Base-by-base conservation (phyloP, 768 basidiomycete species). In the Mycena alexandri region DNA sequence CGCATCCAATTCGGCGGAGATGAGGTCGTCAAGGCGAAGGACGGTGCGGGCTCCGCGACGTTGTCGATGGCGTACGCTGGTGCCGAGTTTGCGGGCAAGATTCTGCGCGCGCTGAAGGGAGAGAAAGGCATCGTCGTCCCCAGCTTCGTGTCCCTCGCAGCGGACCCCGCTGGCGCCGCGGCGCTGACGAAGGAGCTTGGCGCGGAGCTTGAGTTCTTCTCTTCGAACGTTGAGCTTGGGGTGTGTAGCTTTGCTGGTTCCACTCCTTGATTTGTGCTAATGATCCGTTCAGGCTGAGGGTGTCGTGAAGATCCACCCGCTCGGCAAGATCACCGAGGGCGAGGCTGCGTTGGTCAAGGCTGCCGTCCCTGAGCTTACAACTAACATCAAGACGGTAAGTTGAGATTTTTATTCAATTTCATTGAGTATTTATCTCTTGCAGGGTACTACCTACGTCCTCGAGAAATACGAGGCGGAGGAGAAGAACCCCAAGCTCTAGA, bases 11-110 rank as follows among this genome's bases (percentile, higher is more conserved):
- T 93, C 75, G 96, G 96, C 63, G 96, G 96, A 64, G 96, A 98
- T 73, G 96, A 99, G 82, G 96, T 99, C 75, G 97, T 99, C 78
- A 93, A 98, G 83, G 98, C 98, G 48, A 99, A 99, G 84, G 92
- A 94, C 74, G 93, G 92, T 71, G 89, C 90, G 58, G 98, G 98
- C 50, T 96, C 94, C 36, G 96, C 96, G 11, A 98, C 96, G n/a
- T 88, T 97, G 63, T 95, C 94, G 38, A 98, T 98, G 96, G 95
- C 95, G 1, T 95, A 92, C 73, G 94, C 97, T 57, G 97, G 96
- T 64, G 93, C 93, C 55, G 90, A 95, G 80, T 99, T 99, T 75
- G 88, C 95, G 33, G 79, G 79, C 71, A 93, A 94, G 76, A 82
- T 98, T 75, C 84, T 99, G 75, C 87, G 89, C 47, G 97, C 96